Evolutionary conservation across 1,284 basidiomycete species (phyloP).

Genomic region (Ceratobasidium sp.): DNA sequence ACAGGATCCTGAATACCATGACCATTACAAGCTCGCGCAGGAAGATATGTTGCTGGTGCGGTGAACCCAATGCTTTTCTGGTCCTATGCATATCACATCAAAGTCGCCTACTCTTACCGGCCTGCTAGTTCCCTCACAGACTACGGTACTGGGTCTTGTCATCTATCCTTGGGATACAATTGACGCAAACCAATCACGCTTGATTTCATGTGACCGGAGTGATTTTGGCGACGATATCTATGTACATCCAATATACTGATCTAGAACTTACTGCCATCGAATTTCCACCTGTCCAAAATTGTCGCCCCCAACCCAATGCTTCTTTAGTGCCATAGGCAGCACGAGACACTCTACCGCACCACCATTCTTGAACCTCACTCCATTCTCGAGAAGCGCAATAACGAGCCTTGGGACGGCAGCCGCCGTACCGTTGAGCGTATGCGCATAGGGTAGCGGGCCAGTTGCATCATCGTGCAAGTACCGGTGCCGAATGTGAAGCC

Average conservation of each 20-base stretch:
- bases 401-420: constrained; percentile 90
- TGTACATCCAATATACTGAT: too few species aligned
- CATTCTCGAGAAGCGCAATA: constrained; percentile 88
- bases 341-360: constrained; percentile 63
- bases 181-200: too few species aligned
- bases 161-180: too few species aligned
- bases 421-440: constrained; percentile 94
- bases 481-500: constrained; percentile 85
- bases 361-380: constrained; percentile 66
- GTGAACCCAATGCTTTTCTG: too few species aligned
- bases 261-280: constrained; percentile 22
- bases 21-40: too few species aligned
- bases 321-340: constrained; percentile 67
- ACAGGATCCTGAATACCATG: too few species aligned
- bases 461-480: constrained; percentile 39
- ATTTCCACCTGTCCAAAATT: constrained; percentile 23
- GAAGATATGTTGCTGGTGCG: too few species aligned
- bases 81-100: too few species aligned
- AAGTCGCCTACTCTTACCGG: too few species aligned
- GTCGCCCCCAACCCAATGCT: constrained; percentile 71
- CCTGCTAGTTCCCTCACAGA: too few species aligned
- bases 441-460: constrained; percentile 67
- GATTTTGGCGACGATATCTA: not conserved
- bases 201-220: constrained; percentile 43
- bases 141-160: too few species aligned